Conservation (phyloP, 2,329 filamentous ascomycete species). For the Cladosporium sp. region DNA sequence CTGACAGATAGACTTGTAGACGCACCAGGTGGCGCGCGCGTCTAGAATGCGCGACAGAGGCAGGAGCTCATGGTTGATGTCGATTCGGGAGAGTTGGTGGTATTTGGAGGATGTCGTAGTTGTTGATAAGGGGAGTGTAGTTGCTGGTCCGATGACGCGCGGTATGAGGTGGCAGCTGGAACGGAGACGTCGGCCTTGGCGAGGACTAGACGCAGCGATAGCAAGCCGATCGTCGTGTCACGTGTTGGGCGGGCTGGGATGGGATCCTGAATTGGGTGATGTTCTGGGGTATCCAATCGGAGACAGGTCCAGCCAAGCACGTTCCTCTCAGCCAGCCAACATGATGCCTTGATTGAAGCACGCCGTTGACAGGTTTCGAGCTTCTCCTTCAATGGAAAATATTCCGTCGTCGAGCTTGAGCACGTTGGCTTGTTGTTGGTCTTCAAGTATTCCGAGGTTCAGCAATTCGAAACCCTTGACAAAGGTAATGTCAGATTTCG, state of each 20-base stretch:
- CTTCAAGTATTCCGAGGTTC: neutral
- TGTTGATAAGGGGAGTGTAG: conserved; percentile 22
- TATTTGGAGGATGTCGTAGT: conserved; percentile 15
- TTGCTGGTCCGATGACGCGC: conserved; percentile 18
- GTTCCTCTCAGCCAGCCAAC: conserved; percentile 10
- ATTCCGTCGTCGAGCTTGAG: neutral
- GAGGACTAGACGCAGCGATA: conserved; percentile 6
- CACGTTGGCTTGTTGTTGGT: conserved; percentile 15
- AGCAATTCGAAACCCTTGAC: neutral
- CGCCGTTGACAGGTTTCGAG: neutral
- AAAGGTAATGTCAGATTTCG: neutral
- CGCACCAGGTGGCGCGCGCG: conserved; percentile 26
- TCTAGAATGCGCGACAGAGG: conserved; percentile 33
- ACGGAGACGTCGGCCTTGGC: conserved; percentile 13
- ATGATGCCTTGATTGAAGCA: conserved; percentile 10
- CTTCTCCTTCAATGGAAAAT: neutral
- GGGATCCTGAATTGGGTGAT: neutral
- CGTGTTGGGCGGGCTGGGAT: conserved; percentile 8
- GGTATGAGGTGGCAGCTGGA: conserved; percentile 17
- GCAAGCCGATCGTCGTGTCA: conserved; percentile 10
- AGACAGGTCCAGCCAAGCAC: conserved; percentile 5
- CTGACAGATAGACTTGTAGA: conserved; percentile 16
- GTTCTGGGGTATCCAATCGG: conserved; percentile 18
- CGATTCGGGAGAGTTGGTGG: neutral
- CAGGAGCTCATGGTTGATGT: conserved; percentile 17